Base-by-base conservation (phyloP, 176 grass and related monocot genomes). In the Musa troglodytarum region DNA sequence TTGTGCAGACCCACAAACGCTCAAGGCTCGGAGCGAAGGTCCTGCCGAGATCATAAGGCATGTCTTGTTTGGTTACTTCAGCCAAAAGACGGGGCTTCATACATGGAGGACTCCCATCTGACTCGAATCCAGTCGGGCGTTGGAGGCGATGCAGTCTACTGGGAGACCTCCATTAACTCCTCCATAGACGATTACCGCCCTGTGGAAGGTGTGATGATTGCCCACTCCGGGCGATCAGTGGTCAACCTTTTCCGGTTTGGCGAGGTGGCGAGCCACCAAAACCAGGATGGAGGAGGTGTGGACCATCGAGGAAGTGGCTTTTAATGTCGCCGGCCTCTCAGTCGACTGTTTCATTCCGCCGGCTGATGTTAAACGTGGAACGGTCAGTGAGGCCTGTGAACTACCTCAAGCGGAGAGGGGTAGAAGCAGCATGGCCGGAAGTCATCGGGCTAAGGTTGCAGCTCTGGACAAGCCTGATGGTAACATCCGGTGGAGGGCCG, bases 101-200 rank as follows among this genome's bases (percentile, higher is more conserved):
- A 77, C n/a, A 77, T 77, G 75, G 75, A 77, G 21, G 75, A 77
- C 61, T 77, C 75, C 17, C 75, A 77, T 52, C 59, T 77, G 50
- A 77, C 75, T 14, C 49, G 75, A 52, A 77, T 77, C 11, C 75
- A 77, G 61, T 77, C 75, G 11, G 66, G 21, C 22, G 20, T n/a
- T 3, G 59, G 75, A 24, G 75, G 75, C 17, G 75, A 77, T 53
- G 58, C 75, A 28, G 75, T 77, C 11, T 77, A 77, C n/a, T 77
- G 75, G 75, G 75, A 77, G 61, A 77, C 75, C 61, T 64, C 75
- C 58, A 66, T 77, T 23, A 77, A 65, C 61, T 77, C 75, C 75
- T 77, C 61, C 61, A 66, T 66, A 15, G n/a, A 77, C 4, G 75
- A 77, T 50, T 77, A 77, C 49, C 75, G 75, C 61, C 61, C 59